These are phyloP conservation scores for Fusarium ramigenum DNA, from an alignment of 2,329 filamentous ascomycete genomes.

Conservation along the genomic window DNA sequence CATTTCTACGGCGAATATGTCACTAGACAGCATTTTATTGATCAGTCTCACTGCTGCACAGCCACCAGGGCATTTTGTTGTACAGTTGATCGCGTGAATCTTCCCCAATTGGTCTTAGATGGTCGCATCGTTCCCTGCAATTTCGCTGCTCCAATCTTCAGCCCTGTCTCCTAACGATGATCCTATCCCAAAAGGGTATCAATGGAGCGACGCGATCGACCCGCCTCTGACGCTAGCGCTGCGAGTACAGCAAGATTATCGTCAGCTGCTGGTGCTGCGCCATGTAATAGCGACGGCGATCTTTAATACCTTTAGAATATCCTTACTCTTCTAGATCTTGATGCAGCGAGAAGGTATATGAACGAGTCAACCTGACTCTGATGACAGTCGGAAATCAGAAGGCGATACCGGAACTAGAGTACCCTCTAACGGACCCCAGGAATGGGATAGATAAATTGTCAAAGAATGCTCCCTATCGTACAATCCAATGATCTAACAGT, in stretches of 20 bases:
- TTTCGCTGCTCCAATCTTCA: neutral
- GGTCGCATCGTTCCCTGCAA: neutral
- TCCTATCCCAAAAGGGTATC: neutral
- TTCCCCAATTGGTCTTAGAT: neutral
- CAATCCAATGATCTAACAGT: neutral
- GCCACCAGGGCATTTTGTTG: neutral
- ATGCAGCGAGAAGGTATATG: too few relatives aligned
- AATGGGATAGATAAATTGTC: neutral
- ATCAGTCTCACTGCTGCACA: neutral
- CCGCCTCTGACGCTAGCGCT: neutral
- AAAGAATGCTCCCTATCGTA: neutral
- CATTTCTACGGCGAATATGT: neutral
- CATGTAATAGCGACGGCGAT: neutral
- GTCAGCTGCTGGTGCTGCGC: neutral
- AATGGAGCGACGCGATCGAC: neutral
- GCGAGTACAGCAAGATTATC: neutral
- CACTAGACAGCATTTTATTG: neutral
- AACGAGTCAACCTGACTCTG: neutral
- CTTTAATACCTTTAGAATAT: neutral
- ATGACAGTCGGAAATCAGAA: neutral
- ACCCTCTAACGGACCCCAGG: neutral
- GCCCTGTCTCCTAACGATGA: neutral
- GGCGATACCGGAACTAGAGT: neutral
- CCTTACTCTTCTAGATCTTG: neutral
- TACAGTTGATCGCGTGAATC: neutral